Evolutionary conservation across 305 asterid species (phyloP).

Genomic region (Ilex paraguariensis): DNA sequence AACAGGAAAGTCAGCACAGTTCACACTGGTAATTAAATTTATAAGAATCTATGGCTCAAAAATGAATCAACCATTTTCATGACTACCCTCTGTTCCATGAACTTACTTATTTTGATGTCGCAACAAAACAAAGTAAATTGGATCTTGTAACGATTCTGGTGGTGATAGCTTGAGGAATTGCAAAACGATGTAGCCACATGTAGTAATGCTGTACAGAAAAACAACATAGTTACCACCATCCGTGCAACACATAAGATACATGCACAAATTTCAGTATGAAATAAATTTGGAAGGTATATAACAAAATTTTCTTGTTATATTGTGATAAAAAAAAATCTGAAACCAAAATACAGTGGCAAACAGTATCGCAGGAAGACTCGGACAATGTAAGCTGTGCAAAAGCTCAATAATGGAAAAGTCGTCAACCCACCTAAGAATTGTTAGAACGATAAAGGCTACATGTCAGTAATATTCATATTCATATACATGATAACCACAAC

Average conservation of each 20-base stretch:
- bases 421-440: no score
- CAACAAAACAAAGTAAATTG: conserved; percentile 66
- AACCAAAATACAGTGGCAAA: no score
- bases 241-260: neutral
- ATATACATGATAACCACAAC: no score
- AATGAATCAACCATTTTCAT: neutral
- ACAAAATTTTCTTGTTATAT: neutral
- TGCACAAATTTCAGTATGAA: neutral
- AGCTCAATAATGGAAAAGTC: no score
- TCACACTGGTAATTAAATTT: neutral
- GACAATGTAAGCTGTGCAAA: no score
- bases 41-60: neutral
- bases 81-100: neutral
- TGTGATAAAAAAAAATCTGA: neutral
- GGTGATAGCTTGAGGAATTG: conserved; percentile 65
- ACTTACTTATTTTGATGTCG: conserved; percentile 51
- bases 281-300: neutral
- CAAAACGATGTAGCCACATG: conserved; percentile 60
- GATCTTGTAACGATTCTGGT: conserved; percentile 64
- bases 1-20: neutral
- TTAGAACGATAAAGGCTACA: no score
- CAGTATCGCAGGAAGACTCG: neutral
- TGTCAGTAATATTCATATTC: no score
- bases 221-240: conserved; percentile 9
- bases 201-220: conserved; percentile 56